phyloP scores from a whole-genome alignment of 805 yeast genomes.

The Blastobotrys peoriensis region DNA sequence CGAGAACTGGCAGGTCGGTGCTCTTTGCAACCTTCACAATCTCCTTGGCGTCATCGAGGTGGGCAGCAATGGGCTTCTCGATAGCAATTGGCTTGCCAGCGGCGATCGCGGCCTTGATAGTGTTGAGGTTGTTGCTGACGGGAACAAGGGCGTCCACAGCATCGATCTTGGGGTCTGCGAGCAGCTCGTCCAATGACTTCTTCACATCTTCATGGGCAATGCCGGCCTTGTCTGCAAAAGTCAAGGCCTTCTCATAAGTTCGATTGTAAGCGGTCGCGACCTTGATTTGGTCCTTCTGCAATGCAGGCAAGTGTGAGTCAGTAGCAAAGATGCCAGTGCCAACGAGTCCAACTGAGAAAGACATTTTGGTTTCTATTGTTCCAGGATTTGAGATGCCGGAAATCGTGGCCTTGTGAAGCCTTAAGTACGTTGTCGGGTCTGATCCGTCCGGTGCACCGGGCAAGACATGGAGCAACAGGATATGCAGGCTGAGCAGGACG shows the following conservation, averaged over 20 bases:
- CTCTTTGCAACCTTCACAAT: constrained; percentile 61
- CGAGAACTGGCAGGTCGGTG: constrained; percentile 61
- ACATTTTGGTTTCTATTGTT: constrained; percentile 37
- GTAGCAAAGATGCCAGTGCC: constrained; percentile 65
- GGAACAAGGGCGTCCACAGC: constrained; percentile 83
- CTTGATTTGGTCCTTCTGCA: constrained; percentile 41
- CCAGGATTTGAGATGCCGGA: no score
- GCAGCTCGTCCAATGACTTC: constrained; percentile 56
- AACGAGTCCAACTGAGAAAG: constrained; percentile 27
- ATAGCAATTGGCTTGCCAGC: constrained; percentile 72
- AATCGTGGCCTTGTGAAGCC: no score
- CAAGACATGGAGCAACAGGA: not conserved
- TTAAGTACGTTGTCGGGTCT: no score
- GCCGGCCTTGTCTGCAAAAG: constrained; percentile 61
- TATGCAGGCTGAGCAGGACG: constrained; percentile 34
- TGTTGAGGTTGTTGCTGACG: constrained; percentile 69
- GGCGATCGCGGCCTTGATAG: constrained; percentile 62
- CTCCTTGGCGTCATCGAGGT: constrained; percentile 69
- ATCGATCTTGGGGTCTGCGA: constrained; percentile 62
- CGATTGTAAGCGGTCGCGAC: constrained; percentile 76
- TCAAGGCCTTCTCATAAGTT: constrained; percentile 75
- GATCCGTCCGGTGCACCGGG: no score
- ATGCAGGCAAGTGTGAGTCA: constrained; percentile 73
- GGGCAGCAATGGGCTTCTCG: constrained; percentile 93
- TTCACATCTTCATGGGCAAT: constrained; percentile 33